Conservation (phyloP, 345 rosid species). For the Rhodomyrtus tomentosa region DNA sequence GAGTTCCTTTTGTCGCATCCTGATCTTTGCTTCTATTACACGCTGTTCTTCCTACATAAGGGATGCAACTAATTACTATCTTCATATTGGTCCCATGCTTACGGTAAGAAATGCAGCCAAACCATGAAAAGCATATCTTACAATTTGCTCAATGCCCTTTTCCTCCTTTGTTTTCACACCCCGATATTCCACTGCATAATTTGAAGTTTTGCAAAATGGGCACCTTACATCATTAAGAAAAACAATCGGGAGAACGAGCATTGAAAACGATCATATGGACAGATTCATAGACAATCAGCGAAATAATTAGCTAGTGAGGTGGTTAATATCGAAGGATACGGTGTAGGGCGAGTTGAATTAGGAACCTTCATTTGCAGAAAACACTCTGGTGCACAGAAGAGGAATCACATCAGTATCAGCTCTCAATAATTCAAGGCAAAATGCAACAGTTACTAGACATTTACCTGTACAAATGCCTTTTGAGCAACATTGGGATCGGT, state of each 20-base stretch:
- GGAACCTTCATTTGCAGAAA: constrained; percentile 99
- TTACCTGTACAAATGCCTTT: constrained; percentile 98
- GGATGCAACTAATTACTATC: background rate
- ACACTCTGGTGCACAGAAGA: constrained; percentile 56
- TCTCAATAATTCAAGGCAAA: background rate
- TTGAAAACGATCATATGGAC: background rate
- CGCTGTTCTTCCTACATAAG: constrained; percentile 78
- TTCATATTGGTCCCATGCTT: background rate
- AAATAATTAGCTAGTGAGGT: background rate
- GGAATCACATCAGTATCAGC: background rate
- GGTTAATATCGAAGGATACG: constrained; percentile 60
- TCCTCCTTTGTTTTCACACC: constrained; percentile 95
- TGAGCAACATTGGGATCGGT: constrained; percentile 89
- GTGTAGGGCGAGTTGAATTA: constrained; percentile 80
- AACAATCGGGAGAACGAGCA: constrained; percentile 3
- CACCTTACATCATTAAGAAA: constrained; percentile 67
- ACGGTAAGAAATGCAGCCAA: background rate
- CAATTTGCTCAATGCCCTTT: constrained; percentile 91
- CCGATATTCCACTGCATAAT: constrained; percentile 92
- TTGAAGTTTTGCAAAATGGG: constrained; percentile 93
- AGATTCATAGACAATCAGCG: background rate
- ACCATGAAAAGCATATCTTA: constrained; percentile 23
- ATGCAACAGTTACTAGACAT: background rate
- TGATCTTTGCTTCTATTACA: constrained; percentile 91
- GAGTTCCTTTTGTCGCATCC: constrained; percentile 80